These are phyloP conservation scores for Colletotrichum cereale DNA, from an alignment of 2,329 filamentous ascomycete genomes.

Conservation along the genomic window DNA sequence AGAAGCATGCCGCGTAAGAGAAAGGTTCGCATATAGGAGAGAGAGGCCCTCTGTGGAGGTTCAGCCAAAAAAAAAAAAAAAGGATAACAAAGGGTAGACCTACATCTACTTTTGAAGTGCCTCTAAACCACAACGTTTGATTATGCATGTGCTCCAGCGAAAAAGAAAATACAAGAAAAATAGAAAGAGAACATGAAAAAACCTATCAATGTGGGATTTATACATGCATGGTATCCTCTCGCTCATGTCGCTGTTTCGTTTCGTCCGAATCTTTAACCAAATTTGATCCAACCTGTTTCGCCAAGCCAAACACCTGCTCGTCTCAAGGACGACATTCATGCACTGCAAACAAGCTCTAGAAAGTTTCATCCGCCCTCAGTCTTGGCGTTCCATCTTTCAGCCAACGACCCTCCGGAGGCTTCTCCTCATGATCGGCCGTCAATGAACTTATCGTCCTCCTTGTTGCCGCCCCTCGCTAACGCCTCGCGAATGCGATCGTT, in stretches of 20 bases:
- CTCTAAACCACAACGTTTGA: neutral
- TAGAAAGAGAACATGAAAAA: no score
- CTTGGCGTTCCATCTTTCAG: conserved; percentile 19
- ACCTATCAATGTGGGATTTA: neutral
- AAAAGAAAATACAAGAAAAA: no score
- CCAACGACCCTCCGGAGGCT: no score
- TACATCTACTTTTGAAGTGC: no score
- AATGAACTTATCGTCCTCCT: conserved; percentile 57
- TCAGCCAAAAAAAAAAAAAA: no score
- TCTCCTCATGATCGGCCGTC: conserved; percentile 47
- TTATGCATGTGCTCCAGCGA: neutral
- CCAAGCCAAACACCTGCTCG: conserved; percentile 31
- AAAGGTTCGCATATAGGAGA: no score
- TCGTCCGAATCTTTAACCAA: conserved; percentile 24
- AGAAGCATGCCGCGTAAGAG: no score
- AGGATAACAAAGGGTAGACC: no score
- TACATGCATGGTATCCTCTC: conserved; percentile 3
- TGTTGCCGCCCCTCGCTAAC: conserved; percentile 59
- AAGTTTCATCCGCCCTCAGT: conserved; percentile 7
- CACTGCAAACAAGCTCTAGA: neutral
- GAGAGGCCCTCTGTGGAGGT: no score
- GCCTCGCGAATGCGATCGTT: conserved; percentile 68
- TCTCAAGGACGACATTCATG: conserved; percentile 24
- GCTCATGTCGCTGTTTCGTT: conserved; percentile 11
- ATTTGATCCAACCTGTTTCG: conserved; percentile 25